Percentiles rank a stretch among this genome's conserved stretches.
Evolutionary conservation across 257 asterid genomes (phyloP).

Genomic region (Solanum neorickii): DNA sequence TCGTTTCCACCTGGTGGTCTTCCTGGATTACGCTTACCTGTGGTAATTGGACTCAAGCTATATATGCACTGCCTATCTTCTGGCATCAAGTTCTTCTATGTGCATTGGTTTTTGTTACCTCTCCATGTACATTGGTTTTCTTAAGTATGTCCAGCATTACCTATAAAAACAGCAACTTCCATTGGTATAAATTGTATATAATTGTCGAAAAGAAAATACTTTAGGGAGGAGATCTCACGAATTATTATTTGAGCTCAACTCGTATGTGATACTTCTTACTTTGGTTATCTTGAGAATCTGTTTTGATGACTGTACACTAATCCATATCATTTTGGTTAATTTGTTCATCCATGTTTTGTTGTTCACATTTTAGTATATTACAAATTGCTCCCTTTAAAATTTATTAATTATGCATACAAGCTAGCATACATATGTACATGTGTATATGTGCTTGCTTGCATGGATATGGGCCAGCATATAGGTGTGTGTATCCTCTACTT

Average conservation of each 20-base stretch:
- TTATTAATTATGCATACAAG: not conserved
- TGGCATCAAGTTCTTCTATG: not conserved
- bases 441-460: not conserved
- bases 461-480: not conserved
- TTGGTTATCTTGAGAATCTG: not conserved
- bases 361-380: not conserved
- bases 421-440: not conserved
- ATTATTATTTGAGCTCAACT: not conserved
- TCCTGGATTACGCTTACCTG: conserved; percentile 73
- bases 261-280: not conserved
- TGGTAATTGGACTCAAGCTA: conserved; percentile 71
- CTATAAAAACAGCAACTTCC: not conserved
- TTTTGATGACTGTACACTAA: not conserved
- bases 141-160: not conserved
- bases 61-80: not conserved
- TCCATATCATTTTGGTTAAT: not conserved
- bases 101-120: not conserved
- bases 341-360: not conserved
- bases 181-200: not conserved
- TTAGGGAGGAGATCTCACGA: not conserved
- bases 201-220: not conserved
- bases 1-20: conserved; percentile 65
- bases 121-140: not conserved
- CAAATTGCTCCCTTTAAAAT: not conserved
- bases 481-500: not conserved